Evolutionary conservation across 2,329 filamentous ascomycete species (phyloP).

Genomic region (Harringtonia lauricola): DNA sequence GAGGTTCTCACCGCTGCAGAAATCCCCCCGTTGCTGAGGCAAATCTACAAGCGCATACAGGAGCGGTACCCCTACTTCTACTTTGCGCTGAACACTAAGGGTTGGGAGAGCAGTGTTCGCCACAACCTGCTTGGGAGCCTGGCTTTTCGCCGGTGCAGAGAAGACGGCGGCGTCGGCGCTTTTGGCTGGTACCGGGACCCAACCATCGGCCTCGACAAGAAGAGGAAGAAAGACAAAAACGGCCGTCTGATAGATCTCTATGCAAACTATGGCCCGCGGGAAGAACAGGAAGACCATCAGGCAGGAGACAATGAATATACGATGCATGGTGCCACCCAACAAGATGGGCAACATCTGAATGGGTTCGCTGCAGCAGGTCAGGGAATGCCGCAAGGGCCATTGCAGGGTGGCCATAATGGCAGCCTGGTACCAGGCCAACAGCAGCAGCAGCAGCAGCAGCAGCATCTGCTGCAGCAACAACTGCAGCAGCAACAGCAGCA

Average conservation of each 20-base stretch:
- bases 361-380: too few species aligned
- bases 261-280: too few species aligned
- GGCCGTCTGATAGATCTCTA: too few species aligned
- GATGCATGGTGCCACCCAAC: too few species aligned
- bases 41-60: constrained; percentile 53
- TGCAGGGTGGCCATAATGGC: too few species aligned
- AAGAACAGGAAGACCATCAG: too few species aligned
- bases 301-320: too few species aligned
- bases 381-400: too few species aligned
- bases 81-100: constrained; percentile 49
- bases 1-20: constrained; percentile 46
- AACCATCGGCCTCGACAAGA: constrained; percentile 46
- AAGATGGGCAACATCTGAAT: too few species aligned
- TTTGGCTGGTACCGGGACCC: constrained; percentile 49
- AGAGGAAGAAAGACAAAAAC: too few species aligned
- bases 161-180: constrained; percentile 44
- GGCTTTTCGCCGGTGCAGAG: constrained; percentile 45
- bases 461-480: constrained; percentile 5
- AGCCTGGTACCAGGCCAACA: constrained; percentile 6
- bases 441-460: constrained; percentile 16
- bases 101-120: constrained; percentile 56
- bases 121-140: constrained; percentile 53
- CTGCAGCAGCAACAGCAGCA: neutral
- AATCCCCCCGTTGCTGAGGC: constrained; percentile 43
- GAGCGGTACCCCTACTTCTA: constrained; percentile 48